phyloP scores from a whole-genome alignment of 2,329 filamentous ascomycete genomes.

The Dactylellina haptotyla region DNA sequence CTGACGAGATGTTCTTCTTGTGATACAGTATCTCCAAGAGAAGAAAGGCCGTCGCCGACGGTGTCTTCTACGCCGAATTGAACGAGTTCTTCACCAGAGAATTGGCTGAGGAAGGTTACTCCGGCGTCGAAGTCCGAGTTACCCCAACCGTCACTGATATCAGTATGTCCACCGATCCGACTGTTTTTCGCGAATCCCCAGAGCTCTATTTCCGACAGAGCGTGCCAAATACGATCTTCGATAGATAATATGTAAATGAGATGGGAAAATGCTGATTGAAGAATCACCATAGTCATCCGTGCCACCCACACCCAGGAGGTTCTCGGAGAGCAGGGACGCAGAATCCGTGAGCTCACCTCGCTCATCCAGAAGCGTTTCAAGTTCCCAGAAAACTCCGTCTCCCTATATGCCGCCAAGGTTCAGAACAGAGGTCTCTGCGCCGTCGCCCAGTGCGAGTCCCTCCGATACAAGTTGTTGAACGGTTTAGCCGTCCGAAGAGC shows the following conservation, averaged over 20 bases:
- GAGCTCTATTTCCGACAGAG: neutral
- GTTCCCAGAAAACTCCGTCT: slow-evolving; percentile 99
- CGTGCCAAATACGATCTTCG: neutral
- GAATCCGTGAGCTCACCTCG: slow-evolving; percentile 99
- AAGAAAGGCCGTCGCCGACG: slow-evolving; percentile 85
- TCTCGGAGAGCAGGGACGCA: slow-evolving; percentile 98
- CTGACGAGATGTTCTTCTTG: slow-evolving; percentile 39
- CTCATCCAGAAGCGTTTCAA: slow-evolving; percentile 99
- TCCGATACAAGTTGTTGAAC: slow-evolving; percentile 99
- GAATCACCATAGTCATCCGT: slow-evolving; percentile 77
- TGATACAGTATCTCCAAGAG: slow-evolving; percentile 58
- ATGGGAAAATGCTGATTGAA: slow-evolving; percentile 52
- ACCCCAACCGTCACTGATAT: slow-evolving; percentile 99
- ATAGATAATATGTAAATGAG: too few species aligned
- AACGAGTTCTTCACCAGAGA: slow-evolving; percentile 99
- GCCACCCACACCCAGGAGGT: slow-evolving; percentile 99
- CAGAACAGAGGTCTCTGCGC: slow-evolving; percentile 99
- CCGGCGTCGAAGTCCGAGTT: slow-evolving; percentile 99
- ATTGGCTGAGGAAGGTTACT: slow-evolving; percentile 99
- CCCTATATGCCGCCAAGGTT: slow-evolving; percentile 99
- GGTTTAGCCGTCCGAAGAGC: slow-evolving; percentile 97
- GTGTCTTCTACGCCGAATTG: slow-evolving; percentile 99
- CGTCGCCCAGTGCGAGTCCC: slow-evolving; percentile 99
- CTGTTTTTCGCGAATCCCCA: too few species aligned
- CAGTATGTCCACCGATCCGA: slow-evolving; percentile 67